Conservation (phyloP, 176 grass and related monocot species). For the Musa troglodytarum region DNA sequence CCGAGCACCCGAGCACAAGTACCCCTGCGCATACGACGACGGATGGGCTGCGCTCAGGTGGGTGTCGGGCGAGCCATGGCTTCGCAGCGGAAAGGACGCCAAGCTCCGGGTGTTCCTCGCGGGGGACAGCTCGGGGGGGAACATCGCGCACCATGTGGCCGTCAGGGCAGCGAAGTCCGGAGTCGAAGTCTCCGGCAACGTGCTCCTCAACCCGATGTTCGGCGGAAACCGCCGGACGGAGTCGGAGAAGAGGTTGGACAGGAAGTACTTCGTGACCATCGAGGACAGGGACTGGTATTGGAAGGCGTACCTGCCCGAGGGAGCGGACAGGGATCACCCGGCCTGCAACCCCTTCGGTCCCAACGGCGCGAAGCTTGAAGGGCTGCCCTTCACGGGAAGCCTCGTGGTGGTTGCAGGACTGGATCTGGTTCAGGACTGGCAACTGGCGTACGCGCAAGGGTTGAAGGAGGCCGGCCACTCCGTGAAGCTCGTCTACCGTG, state of each 20-base stretch:
- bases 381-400: slow-evolving; percentile 70
- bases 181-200: slow-evolving; percentile 61
- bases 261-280: slow-evolving; percentile 94
- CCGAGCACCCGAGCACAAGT: slow-evolving; percentile 70
- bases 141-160: slow-evolving; percentile 97
- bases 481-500: slow-evolving; percentile 71
- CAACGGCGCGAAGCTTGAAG: slow-evolving; percentile 39
- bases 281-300: slow-evolving; percentile 99
- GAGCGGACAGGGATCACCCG: slow-evolving; percentile 70
- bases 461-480: slow-evolving; percentile 53
- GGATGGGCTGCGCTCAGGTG: slow-evolving; percentile 82
- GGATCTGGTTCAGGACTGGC: slow-evolving; percentile 83
- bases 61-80: slow-evolving; percentile 52
- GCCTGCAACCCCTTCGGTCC: slow-evolving; percentile 92
- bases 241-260: slow-evolving; percentile 73
- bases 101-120: slow-evolving; percentile 67
- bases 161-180: slow-evolving; percentile 60
- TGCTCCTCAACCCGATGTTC: slow-evolving; percentile 96
- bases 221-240: slow-evolving; percentile 60
- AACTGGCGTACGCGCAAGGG: slow-evolving; percentile 66
- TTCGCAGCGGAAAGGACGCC: slow-evolving; percentile 45
- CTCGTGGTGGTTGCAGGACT: slow-evolving; percentile 86
- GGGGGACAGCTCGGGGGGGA: slow-evolving; percentile 89
- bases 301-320: slow-evolving; percentile 94
- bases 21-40: slow-evolving; percentile 90